These are phyloP conservation scores for Maudiozyma barnettii DNA, from an alignment of 805 yeast genomes.

Conservation along the genomic window DNA sequence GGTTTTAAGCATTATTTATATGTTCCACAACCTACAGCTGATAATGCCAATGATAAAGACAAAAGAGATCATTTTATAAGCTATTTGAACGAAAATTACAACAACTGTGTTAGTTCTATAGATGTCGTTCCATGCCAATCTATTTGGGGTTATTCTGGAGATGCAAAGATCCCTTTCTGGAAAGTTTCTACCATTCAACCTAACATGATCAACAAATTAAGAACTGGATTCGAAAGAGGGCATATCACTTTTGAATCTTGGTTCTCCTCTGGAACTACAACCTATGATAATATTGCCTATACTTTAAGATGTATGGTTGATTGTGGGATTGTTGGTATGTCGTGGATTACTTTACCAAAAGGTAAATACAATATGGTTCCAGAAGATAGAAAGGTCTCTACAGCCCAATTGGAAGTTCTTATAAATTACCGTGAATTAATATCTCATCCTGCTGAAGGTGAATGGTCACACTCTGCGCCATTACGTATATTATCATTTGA, in stretches of 20 bases:
- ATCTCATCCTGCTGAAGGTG: conserved; percentile 84
- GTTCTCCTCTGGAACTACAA: conserved; percentile 48
- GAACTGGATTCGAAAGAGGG: conserved; percentile 80
- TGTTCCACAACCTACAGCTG: conserved; percentile 73
- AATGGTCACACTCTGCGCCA: conserved; percentile 90
- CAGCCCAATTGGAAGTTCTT: conserved; percentile 77
- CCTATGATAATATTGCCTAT: conserved; percentile 87
- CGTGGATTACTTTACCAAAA: conserved; percentile 87
- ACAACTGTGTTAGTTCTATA: conserved; percentile 52
- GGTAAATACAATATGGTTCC: conserved; percentile 50
- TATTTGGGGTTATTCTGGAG: conserved; percentile 89
- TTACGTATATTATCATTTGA: conserved; percentile 88
- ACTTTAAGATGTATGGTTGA: conserved; percentile 84
- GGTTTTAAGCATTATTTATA: conserved; percentile 87
- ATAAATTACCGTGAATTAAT: conserved; percentile 60
- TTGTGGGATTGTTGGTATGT: conserved; percentile 89
- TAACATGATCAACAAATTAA: conserved; percentile 51
- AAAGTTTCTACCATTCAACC: conserved; percentile 63
- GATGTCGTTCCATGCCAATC: conserved; percentile 69
- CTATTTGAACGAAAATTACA: conserved; percentile 38
- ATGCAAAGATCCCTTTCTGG: conserved; percentile 66
- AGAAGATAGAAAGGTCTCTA: conserved; percentile 41
- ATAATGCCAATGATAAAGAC: conserved; percentile 30
- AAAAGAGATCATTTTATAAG: conserved; percentile 35
- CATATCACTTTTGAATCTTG: conserved; percentile 58